Evolutionary conservation across 2,329 filamentous ascomycete species (phyloP), one percentile per base, ranked within the genome.

Genomic region (Diaporthe sp.): DNA sequence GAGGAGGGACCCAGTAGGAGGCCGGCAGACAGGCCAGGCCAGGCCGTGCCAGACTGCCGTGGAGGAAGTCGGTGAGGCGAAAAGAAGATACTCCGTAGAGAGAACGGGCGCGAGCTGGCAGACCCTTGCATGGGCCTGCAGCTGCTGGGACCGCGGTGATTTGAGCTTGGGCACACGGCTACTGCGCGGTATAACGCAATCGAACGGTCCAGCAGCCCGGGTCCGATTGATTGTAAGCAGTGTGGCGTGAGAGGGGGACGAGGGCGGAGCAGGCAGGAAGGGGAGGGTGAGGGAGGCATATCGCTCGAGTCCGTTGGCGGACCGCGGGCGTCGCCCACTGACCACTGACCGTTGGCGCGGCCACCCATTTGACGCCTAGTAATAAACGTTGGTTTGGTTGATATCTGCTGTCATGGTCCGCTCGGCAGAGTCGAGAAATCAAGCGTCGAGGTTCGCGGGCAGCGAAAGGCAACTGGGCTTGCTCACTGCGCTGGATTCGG

Each of bases 31-130:
- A 58, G 69, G 50, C 57, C 42, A 58, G 69, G 50, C 57, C 42
- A 58, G 69, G 50, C 69, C 57, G 57, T 61, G 30, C 42, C 58
- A 71, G 69, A 71, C 55, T 61, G 69, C 47, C 69, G 69, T 71
- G 55, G 15, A 82, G 77, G 79, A 83, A 85, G 85, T 86, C 85
- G 85, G 85, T 86, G 84, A 86, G 71, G 72, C 68, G 47, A 69
- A 38, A 40, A 68, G 72, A 82, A 78, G 78, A 80, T 78, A n/a
- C n/a, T n/a, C n/a, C n/a, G n/a, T n/a, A 78, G 78, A 68, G 72
- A 82, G 77, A 78, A 80, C 78, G 78, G 78, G 84, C 84, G 84
- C 85, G 83, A 77, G 64, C 64, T 67, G 64, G 64, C 64, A 67
- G 64, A 67, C 64, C 64, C 64, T 67, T 67, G 64, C 64, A 67